Conservation (phyloP, 1,284 basidiomycete genomes). For the Microbotryum lychnidis-dioicae region DNA sequence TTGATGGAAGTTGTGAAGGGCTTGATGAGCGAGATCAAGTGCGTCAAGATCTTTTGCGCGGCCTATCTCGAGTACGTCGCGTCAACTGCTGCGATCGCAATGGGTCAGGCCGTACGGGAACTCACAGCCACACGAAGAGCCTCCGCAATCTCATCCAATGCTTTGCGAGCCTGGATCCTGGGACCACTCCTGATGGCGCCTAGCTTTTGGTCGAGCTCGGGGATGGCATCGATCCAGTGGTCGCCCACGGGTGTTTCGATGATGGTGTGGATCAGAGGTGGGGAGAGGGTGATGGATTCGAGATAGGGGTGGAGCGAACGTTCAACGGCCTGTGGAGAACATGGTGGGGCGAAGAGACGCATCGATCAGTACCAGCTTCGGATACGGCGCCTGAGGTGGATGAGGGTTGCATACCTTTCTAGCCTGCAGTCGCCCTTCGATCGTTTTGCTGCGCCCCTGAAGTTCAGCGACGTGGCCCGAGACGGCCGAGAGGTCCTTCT, state of each 20-base stretch:
- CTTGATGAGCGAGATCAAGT: conserved; percentile 72
- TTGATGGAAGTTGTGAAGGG: conserved; percentile 75
- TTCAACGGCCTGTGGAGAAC: conserved; percentile 63
- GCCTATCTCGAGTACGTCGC: conserved; percentile 53
- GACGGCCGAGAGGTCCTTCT: conserved; percentile 82
- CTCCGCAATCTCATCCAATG: conserved; percentile 72
- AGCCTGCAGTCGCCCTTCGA: conserved; percentile 75
- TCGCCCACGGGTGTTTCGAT: conserved; percentile 76
- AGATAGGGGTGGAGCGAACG: conserved; percentile 73
- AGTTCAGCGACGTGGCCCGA: conserved; percentile 92
- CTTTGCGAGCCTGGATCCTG: conserved; percentile 73
- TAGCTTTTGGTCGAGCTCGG: conserved; percentile 68
- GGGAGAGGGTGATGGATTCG: conserved; percentile 71
- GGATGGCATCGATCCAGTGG: conserved; percentile 70
- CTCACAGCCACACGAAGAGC: conserved; percentile 73
- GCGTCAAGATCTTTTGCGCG: conserved; percentile 75
- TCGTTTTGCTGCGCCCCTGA: conserved; percentile 78
- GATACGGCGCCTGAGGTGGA: too few relatives aligned
- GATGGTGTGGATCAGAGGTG: conserved; percentile 65
- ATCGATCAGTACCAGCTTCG: too few relatives aligned
- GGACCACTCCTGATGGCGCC: conserved; percentile 59
- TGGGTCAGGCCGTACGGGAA: conserved; percentile 7
- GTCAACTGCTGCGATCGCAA: background rate
- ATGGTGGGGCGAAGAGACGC: too few relatives aligned
- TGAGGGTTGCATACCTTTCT: conserved; percentile 54